phyloP scores from a whole-genome alignment of 768 basidiomycete species.

The Rhizopogon vulgaris region DNA sequence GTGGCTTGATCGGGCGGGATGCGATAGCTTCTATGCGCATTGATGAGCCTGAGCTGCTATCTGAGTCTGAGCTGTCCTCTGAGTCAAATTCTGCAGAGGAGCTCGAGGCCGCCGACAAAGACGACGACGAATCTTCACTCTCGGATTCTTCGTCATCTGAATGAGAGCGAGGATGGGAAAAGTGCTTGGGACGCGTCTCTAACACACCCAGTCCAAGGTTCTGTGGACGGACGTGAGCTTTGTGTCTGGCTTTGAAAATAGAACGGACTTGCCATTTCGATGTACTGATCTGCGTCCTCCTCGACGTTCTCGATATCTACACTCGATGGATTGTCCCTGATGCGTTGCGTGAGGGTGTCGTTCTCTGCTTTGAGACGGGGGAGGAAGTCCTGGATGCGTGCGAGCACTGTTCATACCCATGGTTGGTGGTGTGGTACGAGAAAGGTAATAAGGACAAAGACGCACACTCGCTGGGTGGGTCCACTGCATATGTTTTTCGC shows the following conservation, averaged over 20 bases:
- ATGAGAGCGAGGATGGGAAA: slow-evolving; percentile 1
- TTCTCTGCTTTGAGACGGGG: slow-evolving; percentile 65
- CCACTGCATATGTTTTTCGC: slow-evolving; percentile 28
- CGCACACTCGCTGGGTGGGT: slow-evolving; percentile 47
- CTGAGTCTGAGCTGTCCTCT: slow-evolving; percentile 11
- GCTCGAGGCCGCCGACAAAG: neutral
- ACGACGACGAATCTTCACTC: neutral
- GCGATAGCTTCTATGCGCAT: slow-evolving; percentile 34
- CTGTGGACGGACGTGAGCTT: slow-evolving; percentile 24
- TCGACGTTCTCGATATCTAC: slow-evolving; percentile 67
- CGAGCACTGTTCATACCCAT: slow-evolving; percentile 41
- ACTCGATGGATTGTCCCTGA: slow-evolving; percentile 43
- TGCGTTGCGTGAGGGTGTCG: slow-evolving; percentile 40
- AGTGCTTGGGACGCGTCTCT: slow-evolving; percentile 26
- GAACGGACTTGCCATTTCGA: slow-evolving; percentile 52
- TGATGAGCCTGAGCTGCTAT: slow-evolving; percentile 10
- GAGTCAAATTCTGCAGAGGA: neutral
- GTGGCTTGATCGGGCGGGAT: slow-evolving; percentile 41
- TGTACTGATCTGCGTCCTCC: slow-evolving; percentile 42
- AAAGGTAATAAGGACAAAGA: neutral
- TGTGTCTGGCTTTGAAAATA: neutral
- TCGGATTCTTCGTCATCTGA: slow-evolving; percentile 1
- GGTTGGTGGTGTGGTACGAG: too few species aligned
- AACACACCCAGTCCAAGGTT: slow-evolving; percentile 63
- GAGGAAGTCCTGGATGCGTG: slow-evolving; percentile 61